phyloP scores from a whole-genome alignment of 495 filamentous ascomycete genomes.

The Beverwykella pulmonaria region DNA sequence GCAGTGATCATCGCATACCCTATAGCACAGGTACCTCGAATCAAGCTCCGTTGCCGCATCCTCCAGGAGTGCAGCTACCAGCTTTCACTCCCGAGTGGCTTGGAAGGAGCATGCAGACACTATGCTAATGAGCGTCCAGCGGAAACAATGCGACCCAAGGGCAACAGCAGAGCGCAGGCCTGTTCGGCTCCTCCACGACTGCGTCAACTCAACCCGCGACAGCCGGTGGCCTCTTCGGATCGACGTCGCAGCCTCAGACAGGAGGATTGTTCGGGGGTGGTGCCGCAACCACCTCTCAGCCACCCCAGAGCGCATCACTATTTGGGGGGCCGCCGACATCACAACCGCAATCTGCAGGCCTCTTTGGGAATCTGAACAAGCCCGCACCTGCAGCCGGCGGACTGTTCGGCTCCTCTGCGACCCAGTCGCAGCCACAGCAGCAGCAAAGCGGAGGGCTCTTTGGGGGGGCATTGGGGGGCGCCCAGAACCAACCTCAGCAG shows the following conservation, averaged over 20 bases:
- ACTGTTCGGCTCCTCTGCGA: conserved; percentile 57
- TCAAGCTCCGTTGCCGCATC: conserved; percentile 13
- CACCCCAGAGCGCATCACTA: conserved; percentile 47
- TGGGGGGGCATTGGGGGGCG: conserved; percentile 42
- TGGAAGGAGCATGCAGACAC: not conserved
- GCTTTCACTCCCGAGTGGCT: not conserved
- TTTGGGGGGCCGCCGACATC: conserved; percentile 41
- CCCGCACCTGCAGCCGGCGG: conserved; percentile 44
- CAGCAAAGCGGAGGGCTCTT: conserved; percentile 49
- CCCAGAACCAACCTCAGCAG: conserved; percentile 41
- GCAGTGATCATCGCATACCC: not conserved
- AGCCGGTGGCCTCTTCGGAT: conserved; percentile 33
- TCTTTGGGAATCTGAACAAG: conserved; percentile 47
- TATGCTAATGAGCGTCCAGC: conserved; percentile 34
- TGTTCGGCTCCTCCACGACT: conserved; percentile 27
- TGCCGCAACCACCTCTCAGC: conserved; percentile 45
- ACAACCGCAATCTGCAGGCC: conserved; percentile 47
- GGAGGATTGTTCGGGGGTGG: conserved; percentile 36
- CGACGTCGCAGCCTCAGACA: conserved; percentile 33
- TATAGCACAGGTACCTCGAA: not conserved
- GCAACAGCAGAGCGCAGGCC: conserved; percentile 34
- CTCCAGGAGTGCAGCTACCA: conserved; percentile 16
- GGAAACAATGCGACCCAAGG: conserved; percentile 32
- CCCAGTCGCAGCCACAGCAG: conserved; percentile 48
- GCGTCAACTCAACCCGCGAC: conserved; percentile 28